A percentile compares a stretch with the other conserved stretches of the same genome.
Evolutionary conservation across 306 rosid species (phyloP).

Genomic region (Prunus campanulata): DNA sequence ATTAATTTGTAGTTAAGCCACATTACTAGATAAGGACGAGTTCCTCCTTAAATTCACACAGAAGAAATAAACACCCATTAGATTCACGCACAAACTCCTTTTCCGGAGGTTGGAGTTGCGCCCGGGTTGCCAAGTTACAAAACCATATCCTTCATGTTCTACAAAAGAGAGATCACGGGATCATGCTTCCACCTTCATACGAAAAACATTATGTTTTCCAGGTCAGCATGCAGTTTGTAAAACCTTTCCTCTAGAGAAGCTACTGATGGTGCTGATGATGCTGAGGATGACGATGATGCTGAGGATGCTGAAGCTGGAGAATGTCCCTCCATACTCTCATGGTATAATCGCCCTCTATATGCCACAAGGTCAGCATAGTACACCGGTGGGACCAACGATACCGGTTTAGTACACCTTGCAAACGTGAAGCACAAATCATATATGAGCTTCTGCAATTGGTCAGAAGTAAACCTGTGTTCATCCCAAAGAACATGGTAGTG

Average conservation of each 20-base stretch:
- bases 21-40: too few relatives aligned
- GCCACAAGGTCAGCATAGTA: slow-evolving; percentile 87
- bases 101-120: slow-evolving; percentile 18
- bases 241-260: slow-evolving; percentile 32
- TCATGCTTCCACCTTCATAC: slow-evolving; percentile 14
- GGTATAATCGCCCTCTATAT: slow-evolving; percentile 70
- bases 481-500: slow-evolving; percentile 80
- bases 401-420: slow-evolving; percentile 86
- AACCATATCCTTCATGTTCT: neutral
- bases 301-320: slow-evolving; percentile 30
- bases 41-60: too few relatives aligned
- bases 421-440: slow-evolving; percentile 71
- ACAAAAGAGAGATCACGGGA: neutral
- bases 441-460: slow-evolving; percentile 63
- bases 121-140: neutral
- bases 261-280: slow-evolving; percentile 16
- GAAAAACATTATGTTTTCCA: slow-evolving; percentile 66
- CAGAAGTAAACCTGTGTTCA: slow-evolving; percentile 71
- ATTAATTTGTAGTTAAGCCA: too few relatives aligned
- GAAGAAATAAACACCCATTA: slow-evolving; percentile 26
- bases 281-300: slow-evolving; percentile 14
- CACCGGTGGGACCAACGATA: slow-evolving; percentile 74
- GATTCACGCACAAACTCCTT: slow-evolving; percentile 60
- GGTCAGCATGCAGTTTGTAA: slow-evolving; percentile 51
- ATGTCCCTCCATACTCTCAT: slow-evolving; percentile 46